A percentile compares a stretch with the other conserved stretches of the same genome.
Conservation (phyloP, 2,329 filamentous ascomycete species). For the Aspergillus nomiae region DNA sequence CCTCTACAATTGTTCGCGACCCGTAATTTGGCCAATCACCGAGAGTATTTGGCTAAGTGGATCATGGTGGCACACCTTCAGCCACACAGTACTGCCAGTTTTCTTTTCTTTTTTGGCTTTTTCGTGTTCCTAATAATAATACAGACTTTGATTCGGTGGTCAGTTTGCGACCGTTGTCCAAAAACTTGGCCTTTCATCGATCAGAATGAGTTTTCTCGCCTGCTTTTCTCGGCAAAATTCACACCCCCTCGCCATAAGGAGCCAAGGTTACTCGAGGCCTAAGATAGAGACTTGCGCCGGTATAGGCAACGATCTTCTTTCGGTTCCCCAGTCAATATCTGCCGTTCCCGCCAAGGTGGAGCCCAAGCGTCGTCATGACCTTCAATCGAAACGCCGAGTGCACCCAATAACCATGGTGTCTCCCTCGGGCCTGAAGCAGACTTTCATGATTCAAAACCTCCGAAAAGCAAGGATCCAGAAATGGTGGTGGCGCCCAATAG, state of each 20-base stretch:
- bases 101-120: background rate
- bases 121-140: background rate
- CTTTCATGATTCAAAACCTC: background rate
- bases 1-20: background rate
- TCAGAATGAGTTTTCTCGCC: background rate
- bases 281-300: background rate
- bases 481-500: background rate
- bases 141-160: background rate
- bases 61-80: background rate
- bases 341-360: background rate
- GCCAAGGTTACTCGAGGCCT: background rate
- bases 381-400: background rate
- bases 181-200: background rate
- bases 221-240: background rate
- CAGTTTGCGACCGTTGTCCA: background rate
- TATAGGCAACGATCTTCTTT: background rate
- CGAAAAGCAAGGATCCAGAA: background rate
- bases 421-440: background rate
- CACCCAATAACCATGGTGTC: background rate
- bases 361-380: background rate
- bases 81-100: background rate
- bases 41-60: too few species aligned
- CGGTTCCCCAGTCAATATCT: background rate
- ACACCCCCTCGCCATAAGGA: background rate
- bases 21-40: background rate